Percentiles rank a stretch among this genome's conserved stretches.
Evolutionary conservation across 1,284 basidiomycete genomes (phyloP).

Genomic region (Irpex sp.): DNA sequence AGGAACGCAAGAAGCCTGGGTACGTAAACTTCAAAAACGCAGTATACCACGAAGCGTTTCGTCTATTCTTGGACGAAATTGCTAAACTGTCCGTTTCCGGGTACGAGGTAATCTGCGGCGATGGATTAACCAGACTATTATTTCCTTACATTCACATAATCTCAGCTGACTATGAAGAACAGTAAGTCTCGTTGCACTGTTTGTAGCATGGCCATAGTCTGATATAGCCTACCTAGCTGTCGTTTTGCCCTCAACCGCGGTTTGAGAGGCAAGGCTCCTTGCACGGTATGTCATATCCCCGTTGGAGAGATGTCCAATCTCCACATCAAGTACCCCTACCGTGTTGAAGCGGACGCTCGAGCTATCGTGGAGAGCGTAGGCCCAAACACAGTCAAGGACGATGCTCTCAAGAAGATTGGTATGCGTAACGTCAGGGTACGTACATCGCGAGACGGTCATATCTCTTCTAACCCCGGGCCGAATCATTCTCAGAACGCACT

Average conservation of each 20-base stretch:
- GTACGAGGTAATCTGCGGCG: slow-evolving; percentile 17
- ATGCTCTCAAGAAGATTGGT: slow-evolving; percentile 2
- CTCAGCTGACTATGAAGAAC: slow-evolving; percentile 36
- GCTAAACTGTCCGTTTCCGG: slow-evolving; percentile 18
- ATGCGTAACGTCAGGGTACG: slow-evolving; percentile 7
- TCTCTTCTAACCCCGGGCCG: background rate
- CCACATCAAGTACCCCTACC: background rate
- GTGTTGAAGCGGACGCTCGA: background rate
- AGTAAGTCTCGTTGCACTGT: slow-evolving; percentile 30
- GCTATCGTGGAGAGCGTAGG: background rate
- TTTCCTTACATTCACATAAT: slow-evolving; percentile 26
- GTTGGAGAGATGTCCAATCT: background rate
- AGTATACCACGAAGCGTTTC: slow-evolving; percentile 28
- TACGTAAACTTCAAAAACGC: slow-evolving; percentile 24
- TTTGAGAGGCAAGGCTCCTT: slow-evolving; percentile 5
- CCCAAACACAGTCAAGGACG: slow-evolving; percentile 1
- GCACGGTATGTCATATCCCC: slow-evolving; percentile 7
- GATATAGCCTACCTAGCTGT: slow-evolving; percentile 4
- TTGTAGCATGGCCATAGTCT: background rate
- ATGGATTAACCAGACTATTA: slow-evolving; percentile 14
- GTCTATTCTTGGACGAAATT: slow-evolving; percentile 17
- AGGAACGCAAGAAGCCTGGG: slow-evolving; percentile 12
- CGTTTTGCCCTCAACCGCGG: slow-evolving; percentile 10
- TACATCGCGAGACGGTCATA: background rate
- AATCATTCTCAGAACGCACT: slow-evolving; percentile 13